Evolutionary conservation across 345 rosid genomes (phyloP), one percentile per base, ranked within the genome.

Genomic region (Garcia nutans): DNA sequence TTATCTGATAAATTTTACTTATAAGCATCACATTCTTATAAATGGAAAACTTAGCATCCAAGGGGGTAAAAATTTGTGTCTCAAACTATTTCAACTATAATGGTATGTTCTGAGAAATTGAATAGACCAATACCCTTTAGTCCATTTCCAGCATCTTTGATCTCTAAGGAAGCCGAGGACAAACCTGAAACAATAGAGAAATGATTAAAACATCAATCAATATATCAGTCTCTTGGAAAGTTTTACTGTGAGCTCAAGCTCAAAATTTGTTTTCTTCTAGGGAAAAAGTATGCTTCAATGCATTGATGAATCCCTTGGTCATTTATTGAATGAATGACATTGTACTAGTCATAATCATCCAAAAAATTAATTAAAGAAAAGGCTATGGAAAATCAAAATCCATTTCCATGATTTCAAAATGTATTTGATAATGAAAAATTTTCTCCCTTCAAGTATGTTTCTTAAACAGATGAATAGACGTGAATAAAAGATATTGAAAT

Each of bases 141-240:
- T 80, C 90, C 92, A 57, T 81, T 82, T 82, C 79, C 86, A 66
- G 81, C 84, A 49, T 86, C 89, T 70, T 65, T 80, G 63, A 93
- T 87, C 87, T 89, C 97, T 83, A 96, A 82, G 9, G 96, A 95
- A 75, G 97, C 99, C 16, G 92, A 90, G 12, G 97, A 95, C 67
- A 89, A 70, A 81, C 99, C 98, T 95, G 85, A 55, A 79, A 41
- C 77, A 12, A 33, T 22, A 71, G 64, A 42, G 56, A 69, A 68
- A 65, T 10, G 24, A 8, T 23, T 11, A 70, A 41, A 61, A 54
- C 10, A 42, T 23, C 24, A 17, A 71, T 2, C 58, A 54, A 10
- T 10, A 52, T 11, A 58, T 49, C 24, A 45, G 24, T 20, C 44
- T 16, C 28, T 28, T 9, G n/a, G 1, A 8, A 70, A 6, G 8